A percentile compares a stretch with the other conserved stretches of the same genome.
Conservation (phyloP, 306 rosid genomes). For the Quillaja saponaria region DNA sequence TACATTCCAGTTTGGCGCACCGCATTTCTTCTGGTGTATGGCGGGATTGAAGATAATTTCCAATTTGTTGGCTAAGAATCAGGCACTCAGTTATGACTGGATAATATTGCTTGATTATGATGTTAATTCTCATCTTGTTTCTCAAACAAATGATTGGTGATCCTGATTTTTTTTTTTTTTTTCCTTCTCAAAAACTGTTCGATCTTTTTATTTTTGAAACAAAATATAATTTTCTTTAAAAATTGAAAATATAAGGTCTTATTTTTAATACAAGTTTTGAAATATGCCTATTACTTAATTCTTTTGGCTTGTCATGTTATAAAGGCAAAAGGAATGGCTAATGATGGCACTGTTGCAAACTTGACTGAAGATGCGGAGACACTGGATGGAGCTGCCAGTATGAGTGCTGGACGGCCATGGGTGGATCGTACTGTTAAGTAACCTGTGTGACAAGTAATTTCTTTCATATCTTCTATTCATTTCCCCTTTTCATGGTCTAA, state of each 20-base stretch:
- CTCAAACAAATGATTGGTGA: too few relatives aligned
- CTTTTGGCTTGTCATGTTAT: constrained; percentile 18
- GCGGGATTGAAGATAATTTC: too few relatives aligned
- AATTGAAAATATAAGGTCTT: too few relatives aligned
- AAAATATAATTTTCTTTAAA: too few relatives aligned
- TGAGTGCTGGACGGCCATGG: constrained; percentile 64
- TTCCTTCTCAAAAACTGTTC: too few relatives aligned
- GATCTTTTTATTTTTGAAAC: too few relatives aligned
- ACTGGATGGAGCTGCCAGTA: constrained; percentile 45
- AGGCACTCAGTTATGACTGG: too few relatives aligned
- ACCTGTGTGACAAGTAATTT: constrained; percentile 49
- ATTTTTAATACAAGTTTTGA: neutral
- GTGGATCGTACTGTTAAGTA: constrained; percentile 54
- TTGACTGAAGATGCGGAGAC: constrained; percentile 52
- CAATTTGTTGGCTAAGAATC: too few relatives aligned
- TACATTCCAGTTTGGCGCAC: too few relatives aligned
- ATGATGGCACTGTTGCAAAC: constrained; percentile 51
- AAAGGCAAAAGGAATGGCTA: constrained; percentile 62
- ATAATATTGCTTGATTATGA: too few relatives aligned
- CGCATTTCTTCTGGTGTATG: too few relatives aligned
- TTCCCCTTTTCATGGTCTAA: constrained; percentile 22
- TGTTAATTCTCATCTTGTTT: constrained; percentile 11
- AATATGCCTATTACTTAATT: constrained; percentile 20
- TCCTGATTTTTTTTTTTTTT: too few relatives aligned
- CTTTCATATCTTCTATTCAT: constrained; percentile 16